Conservation (phyloP, 306 rosid genomes). For the Acacia crassicarpa region DNA sequence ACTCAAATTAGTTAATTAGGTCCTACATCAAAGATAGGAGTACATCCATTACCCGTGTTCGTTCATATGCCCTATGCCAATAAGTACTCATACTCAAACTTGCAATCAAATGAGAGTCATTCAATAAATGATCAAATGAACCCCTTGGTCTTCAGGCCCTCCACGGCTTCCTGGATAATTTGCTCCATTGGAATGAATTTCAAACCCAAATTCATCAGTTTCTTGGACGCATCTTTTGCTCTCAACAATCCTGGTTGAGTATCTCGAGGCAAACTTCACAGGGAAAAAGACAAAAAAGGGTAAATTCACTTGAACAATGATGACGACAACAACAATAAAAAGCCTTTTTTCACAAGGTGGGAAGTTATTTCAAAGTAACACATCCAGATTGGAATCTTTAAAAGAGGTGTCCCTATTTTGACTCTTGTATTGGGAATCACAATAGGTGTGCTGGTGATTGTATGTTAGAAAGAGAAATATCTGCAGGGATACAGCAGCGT, state of each 20-base stretch:
- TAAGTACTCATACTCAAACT: background rate
- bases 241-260: conserved; percentile 84
- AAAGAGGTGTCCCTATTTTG: too few species aligned
- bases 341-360: too few species aligned
- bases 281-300: background rate
- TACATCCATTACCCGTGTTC: background rate
- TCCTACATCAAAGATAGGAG: too few species aligned
- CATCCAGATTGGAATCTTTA: too few species aligned
- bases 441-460: too few species aligned
- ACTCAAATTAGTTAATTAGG: too few species aligned
- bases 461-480: too few species aligned
- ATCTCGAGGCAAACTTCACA: conserved; percentile 59
- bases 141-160: conserved; percentile 75
- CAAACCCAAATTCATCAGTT: conserved; percentile 74
- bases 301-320: conserved; percentile 10
- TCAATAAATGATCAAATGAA: conserved; percentile 32
- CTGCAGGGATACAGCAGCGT: too few species aligned
- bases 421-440: too few species aligned
- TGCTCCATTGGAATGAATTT: conserved; percentile 82
- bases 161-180: conserved; percentile 83
- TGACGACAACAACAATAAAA: too few species aligned
- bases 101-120: conserved; percentile 15
- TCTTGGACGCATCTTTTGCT: conserved; percentile 53
- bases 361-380: too few species aligned
- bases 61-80: background rate